Evolutionary conservation across 1,139 yeast species (phyloP), one percentile per base, ranked within the genome.

Genomic region (Yamadazyma dushanensis): DNA sequence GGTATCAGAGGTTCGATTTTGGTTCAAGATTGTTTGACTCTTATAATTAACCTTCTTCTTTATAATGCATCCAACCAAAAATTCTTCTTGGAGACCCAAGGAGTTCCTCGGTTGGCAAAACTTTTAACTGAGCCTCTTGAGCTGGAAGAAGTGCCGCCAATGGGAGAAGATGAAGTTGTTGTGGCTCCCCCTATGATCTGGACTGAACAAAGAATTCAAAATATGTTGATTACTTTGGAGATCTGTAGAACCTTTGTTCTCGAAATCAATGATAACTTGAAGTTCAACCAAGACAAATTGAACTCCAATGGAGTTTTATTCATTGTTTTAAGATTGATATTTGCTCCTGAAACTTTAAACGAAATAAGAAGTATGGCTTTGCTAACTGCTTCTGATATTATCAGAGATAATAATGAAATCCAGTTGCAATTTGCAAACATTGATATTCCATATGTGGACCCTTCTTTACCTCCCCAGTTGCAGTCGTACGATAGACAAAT

Each of bases 21-120:
- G 20, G 95, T 90, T 5, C 94, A 86, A 53, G 97, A 94, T 60
- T 87, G 96, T 56, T 65, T 94, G 40, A 76, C 89, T 0, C 65
- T 94, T 32, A 66, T 90, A 11, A 73, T 83, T 17, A 84, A 84
- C 48, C 70, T 94, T 34, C 63, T 94, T 35, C 78, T 77, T 45
- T 89, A 83, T 58, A 94, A 92, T 57, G 85, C 94, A 2, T 83
- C 96, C 7, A 94, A 94, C 57, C 99, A 94, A 58, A 85, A 83
- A 43, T 74, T 82, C 44, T 94, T 94, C 51, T 60, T 92, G 31
- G 97, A 92, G 54, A 84, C 96, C 1, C 86, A 83, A 31, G 81
- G 95, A 45, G 67, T 87, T 5, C 80, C 83, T 2, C 71, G 79
- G 39, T 62, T 89, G 31, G 82, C 84, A 0, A 61, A 60, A 10